These are phyloP conservation scores for Penicillium sp. DNA, from an alignment of 2,329 filamentous ascomycete species.

Conservation along the genomic window DNA sequence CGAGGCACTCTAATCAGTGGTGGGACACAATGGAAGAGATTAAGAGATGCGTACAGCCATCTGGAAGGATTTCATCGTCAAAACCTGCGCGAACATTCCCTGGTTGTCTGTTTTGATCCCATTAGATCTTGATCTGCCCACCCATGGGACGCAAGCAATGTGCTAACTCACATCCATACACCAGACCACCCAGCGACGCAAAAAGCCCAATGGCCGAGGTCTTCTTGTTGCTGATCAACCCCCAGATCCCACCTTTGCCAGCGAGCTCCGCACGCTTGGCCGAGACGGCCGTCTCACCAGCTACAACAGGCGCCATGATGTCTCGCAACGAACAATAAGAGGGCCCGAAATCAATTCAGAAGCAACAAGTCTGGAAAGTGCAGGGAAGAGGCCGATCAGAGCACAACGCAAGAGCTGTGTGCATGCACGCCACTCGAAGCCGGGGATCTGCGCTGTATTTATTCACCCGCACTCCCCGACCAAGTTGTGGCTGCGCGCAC, in stretches of 20 bases:
- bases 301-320: constrained; percentile 15
- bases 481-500: no score
- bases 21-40: not conserved
- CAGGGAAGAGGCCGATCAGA: no score
- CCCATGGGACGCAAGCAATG: not conserved
- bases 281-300: constrained; percentile 28
- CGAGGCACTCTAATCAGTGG: no score
- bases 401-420: no score
- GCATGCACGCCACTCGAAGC: no score
- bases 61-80: constrained; percentile 51
- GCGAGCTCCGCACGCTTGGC: constrained; percentile 36
- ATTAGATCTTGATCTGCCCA: constrained; percentile 4
- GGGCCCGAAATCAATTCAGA: no score
- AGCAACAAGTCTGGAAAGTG: no score
- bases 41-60: constrained; percentile 41
- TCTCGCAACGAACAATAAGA: no score
- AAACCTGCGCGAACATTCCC: constrained; percentile 70
- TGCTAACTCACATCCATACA: constrained; percentile 55
- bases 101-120: constrained; percentile 60
- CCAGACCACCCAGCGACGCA: constrained; percentile 51
- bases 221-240: constrained; percentile 52
- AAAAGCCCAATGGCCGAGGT: constrained; percentile 57
- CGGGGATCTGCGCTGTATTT: no score
- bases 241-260: constrained; percentile 46
- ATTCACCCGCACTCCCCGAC: no score